These are phyloP conservation scores for Zygosaccharomyces sapae DNA, from an alignment of 1,139 yeast species.

Conservation along the genomic window DNA sequence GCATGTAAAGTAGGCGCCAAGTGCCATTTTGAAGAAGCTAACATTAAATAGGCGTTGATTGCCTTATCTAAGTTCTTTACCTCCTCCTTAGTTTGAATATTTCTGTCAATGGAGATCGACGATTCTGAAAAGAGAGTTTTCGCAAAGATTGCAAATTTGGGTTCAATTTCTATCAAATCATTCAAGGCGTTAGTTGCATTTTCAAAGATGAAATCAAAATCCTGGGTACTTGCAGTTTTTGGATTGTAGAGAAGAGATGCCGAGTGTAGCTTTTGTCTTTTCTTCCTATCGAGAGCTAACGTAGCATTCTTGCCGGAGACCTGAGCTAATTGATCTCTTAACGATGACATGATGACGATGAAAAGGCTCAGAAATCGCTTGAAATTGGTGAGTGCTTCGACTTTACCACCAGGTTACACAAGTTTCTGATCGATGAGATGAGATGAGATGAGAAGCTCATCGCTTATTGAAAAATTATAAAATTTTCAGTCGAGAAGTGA, in stretches of 20 bases:
- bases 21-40: conserved; percentile 63
- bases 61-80: conserved; percentile 69
- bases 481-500: conserved; percentile 2
- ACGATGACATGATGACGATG: conserved; percentile 41
- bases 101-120: conserved; percentile 72
- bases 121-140: conserved; percentile 76
- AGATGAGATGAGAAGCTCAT: conserved; percentile 13
- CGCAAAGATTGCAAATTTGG: conserved; percentile 64
- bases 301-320: conserved; percentile 66
- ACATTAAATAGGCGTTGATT: conserved; percentile 64
- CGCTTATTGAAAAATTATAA: conserved; percentile 10
- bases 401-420: not conserved
- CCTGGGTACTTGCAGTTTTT: conserved; percentile 87
- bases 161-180: conserved; percentile 66
- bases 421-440: not conserved
- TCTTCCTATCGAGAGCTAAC: conserved; percentile 79
- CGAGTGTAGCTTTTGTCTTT: conserved; percentile 80
- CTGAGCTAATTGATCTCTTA: conserved; percentile 77
- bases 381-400: not conserved
- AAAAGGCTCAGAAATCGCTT: not conserved
- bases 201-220: conserved; percentile 74
- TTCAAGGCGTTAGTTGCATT: conserved; percentile 72
- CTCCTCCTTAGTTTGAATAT: conserved; percentile 73
- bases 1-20: conserved; percentile 79
- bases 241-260: conserved; percentile 84